A percentile compares a stretch with the other conserved stretches of the same genome.
phyloP scores from a whole-genome alignment of 73 alveolate genomes.

The Effrenium voratum region DNA sequence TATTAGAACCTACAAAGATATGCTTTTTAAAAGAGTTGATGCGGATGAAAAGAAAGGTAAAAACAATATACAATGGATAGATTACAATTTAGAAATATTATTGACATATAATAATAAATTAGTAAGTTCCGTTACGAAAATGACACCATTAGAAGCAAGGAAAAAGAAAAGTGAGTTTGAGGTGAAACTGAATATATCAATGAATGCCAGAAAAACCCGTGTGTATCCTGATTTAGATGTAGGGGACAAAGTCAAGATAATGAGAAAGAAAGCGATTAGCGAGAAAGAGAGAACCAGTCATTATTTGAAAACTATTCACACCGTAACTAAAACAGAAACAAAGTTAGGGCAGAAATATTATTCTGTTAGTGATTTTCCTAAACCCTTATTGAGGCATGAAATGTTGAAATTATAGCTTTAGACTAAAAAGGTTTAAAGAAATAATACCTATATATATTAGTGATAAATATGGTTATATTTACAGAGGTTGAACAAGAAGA shows the following conservation, averaged over 20 bases:
- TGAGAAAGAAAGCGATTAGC: neutral
- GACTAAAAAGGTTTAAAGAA: too few relatives aligned
- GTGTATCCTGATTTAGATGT: neutral
- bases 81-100: neutral
- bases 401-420: neutral
- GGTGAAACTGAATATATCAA: neutral
- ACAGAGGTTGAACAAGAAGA: too few relatives aligned
- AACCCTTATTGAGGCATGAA: neutral
- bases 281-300: neutral
- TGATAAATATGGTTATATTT: too few relatives aligned
- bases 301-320: neutral
- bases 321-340: neutral
- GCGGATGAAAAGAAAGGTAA: neutral
- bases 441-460: too few relatives aligned
- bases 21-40: neutral
- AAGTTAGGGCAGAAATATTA: neutral
- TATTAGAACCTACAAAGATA: neutral
- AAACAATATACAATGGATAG: neutral
- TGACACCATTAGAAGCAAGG: constrained; percentile 1
- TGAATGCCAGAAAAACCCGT: neutral
- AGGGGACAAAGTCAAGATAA: neutral
- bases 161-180: neutral
- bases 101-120: neutral
- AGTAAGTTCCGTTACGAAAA: neutral
- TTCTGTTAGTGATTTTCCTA: neutral